A percentile compares a stretch with the other conserved stretches of the same genome.
These are phyloP conservation scores for Leccinum boreale DNA, from an alignment of 768 basidiomycete genomes.

Conservation along the genomic window DNA sequence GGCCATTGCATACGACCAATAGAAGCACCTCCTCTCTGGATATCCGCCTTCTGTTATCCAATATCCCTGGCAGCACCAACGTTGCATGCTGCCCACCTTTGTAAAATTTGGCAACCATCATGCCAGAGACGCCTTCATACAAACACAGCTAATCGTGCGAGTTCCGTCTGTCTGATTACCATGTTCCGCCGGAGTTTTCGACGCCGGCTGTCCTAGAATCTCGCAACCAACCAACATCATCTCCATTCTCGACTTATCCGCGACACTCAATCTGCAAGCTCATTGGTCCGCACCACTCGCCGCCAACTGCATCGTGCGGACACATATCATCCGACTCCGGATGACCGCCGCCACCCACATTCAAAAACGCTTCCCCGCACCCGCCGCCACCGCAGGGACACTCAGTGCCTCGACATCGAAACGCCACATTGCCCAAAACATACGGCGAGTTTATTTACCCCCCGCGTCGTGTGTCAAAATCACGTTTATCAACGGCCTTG, in stretches of 20 bases:
- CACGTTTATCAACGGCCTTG: not conserved
- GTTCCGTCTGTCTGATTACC: not conserved
- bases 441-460: slow-evolving; percentile 1
- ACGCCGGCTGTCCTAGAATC: not conserved
- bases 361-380: slow-evolving; percentile 13
- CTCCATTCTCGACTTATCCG: not conserved
- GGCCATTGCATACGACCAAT: not conserved
- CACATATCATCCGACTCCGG: not conserved
- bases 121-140: not conserved
- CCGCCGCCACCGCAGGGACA: slow-evolving; percentile 26
- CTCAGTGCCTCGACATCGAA: slow-evolving; percentile 1
- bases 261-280: not conserved
- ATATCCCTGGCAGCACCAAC: not conserved
- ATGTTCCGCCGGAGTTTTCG: not conserved
- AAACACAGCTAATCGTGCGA: not conserved
- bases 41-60: slow-evolving; percentile 4
- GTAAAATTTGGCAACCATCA: slow-evolving; percentile 2
- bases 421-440: slow-evolving; percentile 10
- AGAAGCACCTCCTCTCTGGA: not conserved
- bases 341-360: slow-evolving; percentile 4
- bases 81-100: not conserved
- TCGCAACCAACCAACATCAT: not conserved
- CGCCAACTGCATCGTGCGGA: not conserved
- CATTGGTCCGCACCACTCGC: not conserved
- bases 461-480: slow-evolving; percentile 6